Evolutionary conservation across 345 rosid genomes (phyloP), one percentile per base, ranked within the genome.

Genomic region (Boechera divaricarpa): DNA sequence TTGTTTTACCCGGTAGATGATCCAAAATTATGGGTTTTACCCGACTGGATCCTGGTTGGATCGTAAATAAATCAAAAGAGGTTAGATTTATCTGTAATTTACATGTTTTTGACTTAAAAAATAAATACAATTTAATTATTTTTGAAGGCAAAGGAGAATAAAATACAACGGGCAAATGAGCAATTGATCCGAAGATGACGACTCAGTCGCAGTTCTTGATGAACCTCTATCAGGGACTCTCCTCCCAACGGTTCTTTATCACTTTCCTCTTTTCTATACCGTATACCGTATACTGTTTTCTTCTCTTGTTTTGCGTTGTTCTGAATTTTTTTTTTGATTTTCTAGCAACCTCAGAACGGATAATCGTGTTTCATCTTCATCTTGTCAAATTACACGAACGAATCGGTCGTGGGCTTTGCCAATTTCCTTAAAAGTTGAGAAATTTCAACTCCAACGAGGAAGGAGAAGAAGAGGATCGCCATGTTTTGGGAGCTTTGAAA

Each of bases 401-500:
- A 72, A 59, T 42, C 69, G 64, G 32, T n/a, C 70, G 35, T 68
- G 80, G 76, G 83, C 33, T 44, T 56, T 55, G 7, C 31, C 75
- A 44, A 59, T 18, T 47, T 77, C 68, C 36, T 60, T 77, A n/a
- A 77, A 84, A 33, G 69, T 73, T 6, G 63, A 16, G 55, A 79
- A 55, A n/a, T 64, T 28, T 73, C 69, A 56, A 21, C 6, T 72
- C 6, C 68, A 24, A 58, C 26, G 67, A 71, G 56, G 15, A 58
- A 49, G 7, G 5, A 59, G 63, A 59, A 72, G 73, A 72, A 72
- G 73, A 73, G 69, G 51, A 24, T 77, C 59, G 7, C 64, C 79
- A 53, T 71, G 86, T 68, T 67, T 77, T 1, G 67, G 29, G 74
- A 78, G 76, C 53, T 59, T 65, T 1, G 83, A 69, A 36, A 76